Evolutionary conservation across 2,329 filamentous ascomycete species (phyloP).

Genomic region (Cordyceps javanica): DNA sequence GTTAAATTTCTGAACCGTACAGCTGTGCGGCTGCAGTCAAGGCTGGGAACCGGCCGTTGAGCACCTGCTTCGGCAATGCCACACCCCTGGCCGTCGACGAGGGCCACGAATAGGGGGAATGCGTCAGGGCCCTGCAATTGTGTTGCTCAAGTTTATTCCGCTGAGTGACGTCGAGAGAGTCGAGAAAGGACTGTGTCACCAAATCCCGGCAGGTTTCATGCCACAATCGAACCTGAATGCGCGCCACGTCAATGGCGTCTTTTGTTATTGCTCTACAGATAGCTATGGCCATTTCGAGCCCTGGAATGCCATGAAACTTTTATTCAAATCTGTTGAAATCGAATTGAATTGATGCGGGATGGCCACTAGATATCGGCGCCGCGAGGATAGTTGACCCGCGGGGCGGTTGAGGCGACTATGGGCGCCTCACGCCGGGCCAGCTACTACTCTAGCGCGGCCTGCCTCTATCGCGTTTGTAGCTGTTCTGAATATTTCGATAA

Average conservation of each 20-base stretch:
- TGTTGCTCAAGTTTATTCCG: neutral
- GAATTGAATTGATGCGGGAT: no score
- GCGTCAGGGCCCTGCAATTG: neutral
- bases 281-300: neutral
- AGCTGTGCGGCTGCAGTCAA: neutral
- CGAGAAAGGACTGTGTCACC: neutral
- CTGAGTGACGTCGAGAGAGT: neutral
- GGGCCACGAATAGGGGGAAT: neutral
- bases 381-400: no score
- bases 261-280: neutral
- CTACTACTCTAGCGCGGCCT: no score
- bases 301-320: no score
- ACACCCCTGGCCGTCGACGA: slow-evolving; percentile 1
- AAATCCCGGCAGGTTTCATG: slow-evolving; percentile 5
- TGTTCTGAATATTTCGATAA: no score
- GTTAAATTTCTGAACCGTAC: neutral
- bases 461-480: no score
- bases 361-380: no score
- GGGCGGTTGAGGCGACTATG: no score
- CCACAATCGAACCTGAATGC: slow-evolving; percentile 7
- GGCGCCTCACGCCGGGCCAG: no score
- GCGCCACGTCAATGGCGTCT: slow-evolving; percentile 2
- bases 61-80: neutral
- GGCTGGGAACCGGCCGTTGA: neutral
- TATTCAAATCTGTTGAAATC: no score